phyloP scores from a whole-genome alignment of 208 protist species.

The Naegleria fowleri region DNA sequence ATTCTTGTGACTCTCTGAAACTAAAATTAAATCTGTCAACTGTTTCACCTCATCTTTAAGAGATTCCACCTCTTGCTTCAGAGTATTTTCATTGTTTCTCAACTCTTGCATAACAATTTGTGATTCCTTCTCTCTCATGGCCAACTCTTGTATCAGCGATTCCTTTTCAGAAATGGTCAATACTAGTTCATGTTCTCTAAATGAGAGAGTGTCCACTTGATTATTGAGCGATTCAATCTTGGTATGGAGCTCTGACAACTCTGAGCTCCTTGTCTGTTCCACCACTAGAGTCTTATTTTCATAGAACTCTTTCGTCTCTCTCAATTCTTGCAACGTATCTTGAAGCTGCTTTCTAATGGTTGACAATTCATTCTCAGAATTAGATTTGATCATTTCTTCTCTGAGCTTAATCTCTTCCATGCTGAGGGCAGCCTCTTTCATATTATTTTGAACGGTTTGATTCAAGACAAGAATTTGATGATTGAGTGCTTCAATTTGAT shows the following conservation, averaged over 20 bases:
- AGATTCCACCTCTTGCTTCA: not conserved
- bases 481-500: no score
- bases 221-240: not conserved
- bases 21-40: not conserved
- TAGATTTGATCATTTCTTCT: not conserved
- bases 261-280: not conserved
- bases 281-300: not conserved
- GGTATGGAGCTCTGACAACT: not conserved
- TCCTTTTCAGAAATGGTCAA: not conserved
- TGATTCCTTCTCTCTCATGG: no score
- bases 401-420: not conserved
- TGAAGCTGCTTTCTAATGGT: not conserved
- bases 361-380: not conserved
- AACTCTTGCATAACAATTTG: not conserved
- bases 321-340: not conserved
- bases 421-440: not conserved
- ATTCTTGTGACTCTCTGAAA: not conserved
- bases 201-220: not conserved
- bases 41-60: not conserved
- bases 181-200: not conserved
- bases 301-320: not conserved
- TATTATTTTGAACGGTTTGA: no score
- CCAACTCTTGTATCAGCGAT: no score
- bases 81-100: not conserved
- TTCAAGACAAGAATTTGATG: no score